Base-by-base conservation (phyloP, 495 filamentous ascomycete genomes). In the Xylaria bambusicola region DNA sequence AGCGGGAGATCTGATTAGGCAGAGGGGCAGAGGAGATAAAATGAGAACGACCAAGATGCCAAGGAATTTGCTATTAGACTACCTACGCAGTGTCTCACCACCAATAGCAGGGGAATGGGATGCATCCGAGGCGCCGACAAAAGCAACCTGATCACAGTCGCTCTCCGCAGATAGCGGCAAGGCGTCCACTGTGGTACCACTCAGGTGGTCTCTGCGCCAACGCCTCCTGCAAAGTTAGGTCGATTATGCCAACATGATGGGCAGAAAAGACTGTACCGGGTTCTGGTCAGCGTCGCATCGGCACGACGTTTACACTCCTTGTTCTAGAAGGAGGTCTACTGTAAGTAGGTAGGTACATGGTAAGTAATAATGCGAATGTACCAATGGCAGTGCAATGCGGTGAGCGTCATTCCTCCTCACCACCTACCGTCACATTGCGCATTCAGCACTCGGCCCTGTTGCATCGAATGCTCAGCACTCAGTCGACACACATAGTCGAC, bases 131-230 rank as follows among this genome's bases (percentile, higher is more conserved):
- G 36, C 18, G 47, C 56, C 38, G 36, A 52, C 38, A 60, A 60
- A 60, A 60, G 49, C 57, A 60, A 53, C 17, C 27, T 18, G 38
- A 33, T 26, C 41, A 29, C 13, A 47, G 31, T 46, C 53, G 44
- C 53, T 46, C 31, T 41, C 42, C 38, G 53, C 44, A 56, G 42
- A 56, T 56, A 48, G 38, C 53, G 26, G 52, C 38, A 55, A 33
- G 40, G 52, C 52, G 52, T 48, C 27, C 36, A 38, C 36, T 38
- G 36, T 38, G 36, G 36, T 38, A 13, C 44, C 17, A 38, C 44
- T 23, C 53, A 47, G 44, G 41, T 38, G 42, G n/a, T 24, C 41
- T 56, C 20, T 33, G 31, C 29, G 40, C 57, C 36, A 15, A 60
- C 48, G 23, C 31, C 48, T 21, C 56, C 47, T 20, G 20, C 49